Evolutionary conservation across 2,329 filamentous ascomycete genomes (phyloP).

Genomic region (Plenodomus lindquistii): DNA sequence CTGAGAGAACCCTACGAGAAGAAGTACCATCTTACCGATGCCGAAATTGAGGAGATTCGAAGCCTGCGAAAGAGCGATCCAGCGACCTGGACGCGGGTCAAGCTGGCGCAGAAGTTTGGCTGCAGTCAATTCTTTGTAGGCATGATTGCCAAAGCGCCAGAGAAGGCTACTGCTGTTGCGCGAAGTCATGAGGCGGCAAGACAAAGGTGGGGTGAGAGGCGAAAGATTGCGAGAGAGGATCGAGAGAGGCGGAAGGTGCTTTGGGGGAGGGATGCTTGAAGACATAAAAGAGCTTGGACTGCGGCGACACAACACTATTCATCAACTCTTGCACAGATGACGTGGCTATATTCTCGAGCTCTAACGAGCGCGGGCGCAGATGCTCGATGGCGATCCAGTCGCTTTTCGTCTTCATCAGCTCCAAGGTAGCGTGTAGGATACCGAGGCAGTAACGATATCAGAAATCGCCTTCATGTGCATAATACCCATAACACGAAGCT

Average conservation of each 20-base stretch:
- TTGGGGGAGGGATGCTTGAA: slow-evolving; percentile 63
- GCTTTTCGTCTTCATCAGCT: not conserved
- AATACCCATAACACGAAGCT: too few species aligned
- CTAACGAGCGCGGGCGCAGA: not conserved
- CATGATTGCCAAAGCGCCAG: slow-evolving; percentile 56
- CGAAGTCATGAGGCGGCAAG: slow-evolving; percentile 59
- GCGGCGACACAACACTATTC: not conserved
- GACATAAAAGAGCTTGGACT: not conserved
- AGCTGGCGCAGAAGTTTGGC: slow-evolving; percentile 64
- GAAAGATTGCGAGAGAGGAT: slow-evolving; percentile 64
- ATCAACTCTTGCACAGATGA: not conserved
- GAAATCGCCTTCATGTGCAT: not conserved
- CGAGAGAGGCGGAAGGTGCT: slow-evolving; percentile 61
- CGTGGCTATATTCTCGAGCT: not conserved
- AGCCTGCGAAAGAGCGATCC: slow-evolving; percentile 59
- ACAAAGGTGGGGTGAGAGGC: slow-evolving; percentile 63
- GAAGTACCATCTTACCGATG: slow-evolving; percentile 63
- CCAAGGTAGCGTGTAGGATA: not conserved
- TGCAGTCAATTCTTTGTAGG: slow-evolving; percentile 66
- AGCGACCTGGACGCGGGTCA: slow-evolving; percentile 61
- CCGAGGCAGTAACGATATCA: not conserved
- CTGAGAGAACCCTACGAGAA: slow-evolving; percentile 58
- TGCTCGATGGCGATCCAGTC: not conserved
- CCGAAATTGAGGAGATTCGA: slow-evolving; percentile 64
- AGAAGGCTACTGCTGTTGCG: slow-evolving; percentile 47